Evolutionary conservation across 371 early-diverging fungal genomes (phyloP), one percentile per base, ranked within the genome.

Genomic region (Paramicrosporidium saccamoebae): DNA sequence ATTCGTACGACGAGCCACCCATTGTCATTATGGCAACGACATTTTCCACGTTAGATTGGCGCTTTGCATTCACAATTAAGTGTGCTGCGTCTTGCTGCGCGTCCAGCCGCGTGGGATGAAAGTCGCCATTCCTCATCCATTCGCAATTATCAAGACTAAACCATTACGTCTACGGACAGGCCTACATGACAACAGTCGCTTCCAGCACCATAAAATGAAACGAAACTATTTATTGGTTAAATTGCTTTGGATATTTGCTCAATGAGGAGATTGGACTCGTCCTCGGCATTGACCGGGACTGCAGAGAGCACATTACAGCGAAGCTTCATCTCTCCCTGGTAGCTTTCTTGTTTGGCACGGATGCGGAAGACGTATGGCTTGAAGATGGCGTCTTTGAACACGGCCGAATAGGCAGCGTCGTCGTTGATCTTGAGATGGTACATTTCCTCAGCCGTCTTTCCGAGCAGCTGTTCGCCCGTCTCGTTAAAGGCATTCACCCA

Each of bases 51-150:
- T 94, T 77, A 19, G 58, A 55, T 28, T 71, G 68, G 11, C 73
- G 75, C 44, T 84, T 90, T 21, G 68, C 64, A 21, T 59, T 55
- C 42, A 94, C 86, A 36, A 94, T 48, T 27, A 72, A 48, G 37
- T 73, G 74, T 32, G 75, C 72, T 4, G 84, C 71, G 47, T 96
- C 97, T 24, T 60, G 60, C 44, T 95, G 95, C 22, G 88, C 79
- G 32, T 73, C 71, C 35, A 72, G 47, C 34, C 97, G 64, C 17
- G 65, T 72, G 12, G 95, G 95, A 26, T 71, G 67, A 46, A 78
- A 95, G 41, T 96, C 97, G 32, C 88, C 94, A 36, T 94, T 92
- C 37, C 92, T 57, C 71, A 84, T 73, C 79, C 79, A 92, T 44
- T 92, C 88, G 15, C 86, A 90, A 52, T 90, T 95, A 44, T 90